phyloP scores from a whole-genome alignment of 2,329 filamentous ascomycete genomes.

The Fusarium oligoseptatum region DNA sequence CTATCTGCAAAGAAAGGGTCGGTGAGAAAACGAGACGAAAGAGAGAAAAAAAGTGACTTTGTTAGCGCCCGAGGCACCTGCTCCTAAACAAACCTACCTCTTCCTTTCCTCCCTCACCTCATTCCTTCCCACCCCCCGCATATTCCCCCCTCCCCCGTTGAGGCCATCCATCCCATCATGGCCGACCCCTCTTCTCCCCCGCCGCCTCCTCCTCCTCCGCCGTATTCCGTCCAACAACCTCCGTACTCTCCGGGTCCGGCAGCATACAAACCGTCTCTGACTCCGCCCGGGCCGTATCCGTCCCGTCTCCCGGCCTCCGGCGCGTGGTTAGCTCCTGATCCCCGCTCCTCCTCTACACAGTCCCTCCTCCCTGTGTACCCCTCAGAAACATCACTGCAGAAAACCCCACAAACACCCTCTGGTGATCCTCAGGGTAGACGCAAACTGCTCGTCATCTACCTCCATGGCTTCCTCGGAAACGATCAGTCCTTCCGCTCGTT shows the following conservation, averaged over 20 bases:
- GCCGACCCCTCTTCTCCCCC: too few relatives aligned
- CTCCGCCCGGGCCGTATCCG: conserved; percentile 14
- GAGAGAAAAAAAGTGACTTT: neutral
- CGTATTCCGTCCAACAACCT: conserved; percentile 27
- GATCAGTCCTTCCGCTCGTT: conserved; percentile 90
- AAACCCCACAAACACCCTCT: conserved; percentile 7
- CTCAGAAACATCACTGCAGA: conserved; percentile 16
- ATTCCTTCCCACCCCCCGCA: neutral
- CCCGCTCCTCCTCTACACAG: conserved; percentile 64
- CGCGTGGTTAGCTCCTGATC: conserved; percentile 53
- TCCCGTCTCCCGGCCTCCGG: conserved; percentile 9
- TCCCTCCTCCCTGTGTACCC: conserved; percentile 52
- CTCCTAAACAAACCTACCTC: neutral
- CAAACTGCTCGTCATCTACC: conserved; percentile 81
- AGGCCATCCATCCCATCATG: conserved; percentile 19
- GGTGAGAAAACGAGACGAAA: neutral
- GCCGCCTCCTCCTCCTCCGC: conserved; percentile 17
- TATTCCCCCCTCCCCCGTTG: neutral
- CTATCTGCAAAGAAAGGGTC: neutral
- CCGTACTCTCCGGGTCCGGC: conserved; percentile 26
- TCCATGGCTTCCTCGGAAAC: conserved; percentile 92
- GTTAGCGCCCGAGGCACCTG: neutral
- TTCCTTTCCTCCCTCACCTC: neutral
- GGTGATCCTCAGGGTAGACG: conserved; percentile 53
- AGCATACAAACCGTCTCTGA: conserved; percentile 7